Conservation (phyloP, 331 rosid genomes). For the Rosa hybrid region DNA sequence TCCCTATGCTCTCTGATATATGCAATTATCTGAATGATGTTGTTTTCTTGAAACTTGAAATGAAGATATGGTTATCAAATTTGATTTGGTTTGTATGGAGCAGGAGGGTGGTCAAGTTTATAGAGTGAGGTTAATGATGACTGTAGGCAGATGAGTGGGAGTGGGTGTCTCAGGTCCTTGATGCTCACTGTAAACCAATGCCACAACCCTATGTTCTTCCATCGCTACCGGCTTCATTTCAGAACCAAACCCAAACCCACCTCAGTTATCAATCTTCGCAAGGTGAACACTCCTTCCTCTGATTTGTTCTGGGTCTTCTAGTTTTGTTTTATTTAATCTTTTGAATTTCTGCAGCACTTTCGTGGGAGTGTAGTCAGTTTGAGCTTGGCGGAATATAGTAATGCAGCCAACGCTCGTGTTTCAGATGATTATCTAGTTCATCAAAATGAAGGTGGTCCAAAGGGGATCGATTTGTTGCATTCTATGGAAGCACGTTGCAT, state of each 20-base stretch:
- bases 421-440: conserved; percentile 33
- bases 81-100: neutral
- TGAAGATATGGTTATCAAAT: neutral
- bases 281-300: conserved; percentile 21
- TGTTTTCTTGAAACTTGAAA: neutral
- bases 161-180: conserved; percentile 9
- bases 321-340: neutral
- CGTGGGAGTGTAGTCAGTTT: conserved; percentile 25
- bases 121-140: neutral
- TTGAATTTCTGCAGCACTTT: conserved; percentile 36
- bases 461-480: conserved; percentile 53
- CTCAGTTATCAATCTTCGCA: conserved; percentile 16
- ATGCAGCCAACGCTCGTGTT: conserved; percentile 34
- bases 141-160: conserved; percentile 14
- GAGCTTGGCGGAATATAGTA: conserved; percentile 44
- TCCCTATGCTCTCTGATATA: neutral
- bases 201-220: conserved; percentile 11
- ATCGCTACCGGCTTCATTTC: conserved; percentile 23
- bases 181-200: conserved; percentile 15
- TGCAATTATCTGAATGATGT: neutral
- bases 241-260: conserved; percentile 17
- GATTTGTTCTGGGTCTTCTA: neutral
- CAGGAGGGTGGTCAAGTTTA: neutral
- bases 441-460: conserved; percentile 29
- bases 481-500: conserved; percentile 65